Evolutionary conservation across 2,329 filamentous ascomycete genomes (phyloP), one percentile per base, ranked within the genome.

Genomic region (Talaromyces pinophilus): DNA sequence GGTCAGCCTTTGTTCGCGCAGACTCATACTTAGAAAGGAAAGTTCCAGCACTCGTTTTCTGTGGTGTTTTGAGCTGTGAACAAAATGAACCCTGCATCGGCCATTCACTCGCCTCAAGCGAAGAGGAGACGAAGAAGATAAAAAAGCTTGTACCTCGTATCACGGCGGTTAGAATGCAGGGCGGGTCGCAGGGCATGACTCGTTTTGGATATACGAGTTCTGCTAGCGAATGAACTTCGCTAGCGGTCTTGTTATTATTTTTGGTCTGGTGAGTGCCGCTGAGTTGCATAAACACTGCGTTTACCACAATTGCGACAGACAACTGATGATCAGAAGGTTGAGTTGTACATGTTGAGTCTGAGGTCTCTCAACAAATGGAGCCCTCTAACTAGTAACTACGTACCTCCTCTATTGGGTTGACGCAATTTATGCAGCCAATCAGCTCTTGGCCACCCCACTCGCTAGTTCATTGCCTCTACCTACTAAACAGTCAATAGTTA

Each of bases 101-200:
- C 52, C 52, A 55, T 22, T 55, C 28, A 35, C 17, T 6, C 5
- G 8, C 38, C 52, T 19, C 54, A 22, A 22, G 54, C 30, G 33
- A 25, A 38, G 54, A 40, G 5, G 54, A 40, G 54, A 57, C 11
- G n/a, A 57, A 40, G n/a, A 33, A 57, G 54, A 57, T 38, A 40
- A 38, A 57, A 57, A 55, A 52, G 50, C 50, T 54, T 54, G 50
- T 55, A 25, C 19, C 54, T 30, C 30, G 17, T 57, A 55, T 55
- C 30, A 55, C 7, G n/a, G 52, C 52, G 28, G 28, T 35, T 35
- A 22, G 42, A 48, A 48, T 25, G 46, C 48, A 30, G 28, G 19
- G 33, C 33, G 33, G 52, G 33, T 38, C 33, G 7, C 30, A 25
- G 17, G 48, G n/a, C 10, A 55, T 38, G 54, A 57, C 54, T 57